Evolutionary conservation across 2,329 filamentous ascomycete genomes (phyloP).

Genomic region (Arthrocladium fulminans): DNA sequence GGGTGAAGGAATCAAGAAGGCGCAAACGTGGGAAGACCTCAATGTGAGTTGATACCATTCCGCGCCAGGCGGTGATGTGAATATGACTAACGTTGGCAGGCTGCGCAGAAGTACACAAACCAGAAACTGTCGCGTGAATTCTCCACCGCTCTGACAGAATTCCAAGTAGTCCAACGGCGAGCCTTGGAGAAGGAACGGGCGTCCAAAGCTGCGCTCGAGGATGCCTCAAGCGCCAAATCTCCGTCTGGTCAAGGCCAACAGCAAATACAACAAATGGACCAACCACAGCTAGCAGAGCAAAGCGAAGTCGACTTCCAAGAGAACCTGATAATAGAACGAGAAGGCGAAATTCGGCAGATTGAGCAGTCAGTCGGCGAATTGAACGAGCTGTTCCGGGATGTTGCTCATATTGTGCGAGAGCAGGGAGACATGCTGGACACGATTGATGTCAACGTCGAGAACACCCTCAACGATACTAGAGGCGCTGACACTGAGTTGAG

Average conservation of each 20-base stretch:
- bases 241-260: conserved; percentile 33
- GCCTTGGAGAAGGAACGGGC: conserved; percentile 91
- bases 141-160: conserved; percentile 77
- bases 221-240: conserved; percentile 31
- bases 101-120: conserved; percentile 92
- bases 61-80: too few species aligned
- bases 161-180: conserved; percentile 80
- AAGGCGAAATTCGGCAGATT: conserved; percentile 94
- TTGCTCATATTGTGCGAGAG: conserved; percentile 93
- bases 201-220: conserved; percentile 69
- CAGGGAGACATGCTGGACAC: conserved; percentile 83
- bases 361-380: conserved; percentile 92
- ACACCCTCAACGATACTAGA: conserved; percentile 68
- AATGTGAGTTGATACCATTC: conserved; percentile 47
- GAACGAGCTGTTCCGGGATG: conserved; percentile 93
- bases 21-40: conserved; percentile 77
- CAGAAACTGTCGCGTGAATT: conserved; percentile 93
- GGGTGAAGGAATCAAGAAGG: conserved; percentile 85
- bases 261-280: conserved; percentile 65
- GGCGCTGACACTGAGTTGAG: conserved; percentile 80
- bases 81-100: conserved; percentile 43
- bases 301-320: conserved; percentile 98
- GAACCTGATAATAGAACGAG: conserved; percentile 86
- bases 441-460: conserved; percentile 81
- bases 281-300: conserved; percentile 75